These are phyloP conservation scores for Chrysanthemum lavandulifolium DNA, from an alignment of 129 eudicot species.

Conservation along the genomic window DNA sequence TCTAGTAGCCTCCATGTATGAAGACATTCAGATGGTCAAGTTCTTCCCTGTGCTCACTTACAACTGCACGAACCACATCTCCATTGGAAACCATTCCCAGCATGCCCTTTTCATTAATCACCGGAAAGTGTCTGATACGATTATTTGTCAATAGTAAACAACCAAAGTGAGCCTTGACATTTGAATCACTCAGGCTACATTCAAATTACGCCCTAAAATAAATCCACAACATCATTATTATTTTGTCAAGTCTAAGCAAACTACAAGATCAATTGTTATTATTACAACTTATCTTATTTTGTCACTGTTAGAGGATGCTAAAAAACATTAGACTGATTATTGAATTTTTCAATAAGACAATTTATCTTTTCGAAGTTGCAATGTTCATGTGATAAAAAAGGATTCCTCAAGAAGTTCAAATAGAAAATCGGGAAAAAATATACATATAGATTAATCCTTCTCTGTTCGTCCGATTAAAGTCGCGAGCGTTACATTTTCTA, in stretches of 20 bases:
- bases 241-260: no score
- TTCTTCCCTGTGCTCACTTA: constrained; percentile 90
- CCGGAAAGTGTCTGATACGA: constrained; percentile 98
- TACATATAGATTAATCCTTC: background rate
- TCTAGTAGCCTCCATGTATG: constrained; percentile 97
- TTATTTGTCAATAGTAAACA: constrained; percentile 57
- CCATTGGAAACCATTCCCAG: constrained; percentile 98
- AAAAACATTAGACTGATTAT: no score
- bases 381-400: background rate
- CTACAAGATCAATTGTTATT: no score
- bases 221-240: no score
- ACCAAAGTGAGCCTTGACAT: no score
- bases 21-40: constrained; percentile 88
- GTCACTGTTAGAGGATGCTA: background rate
- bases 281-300: background rate
- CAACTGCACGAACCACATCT: constrained; percentile 99
- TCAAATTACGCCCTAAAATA: no score
- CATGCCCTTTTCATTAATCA: constrained; percentile 72
- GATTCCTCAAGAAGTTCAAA: background rate
- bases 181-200: no score
- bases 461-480: background rate
- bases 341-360: background rate
- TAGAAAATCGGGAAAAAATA: background rate
- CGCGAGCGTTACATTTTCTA: background rate
- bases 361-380: background rate